These are phyloP conservation scores for Apocynum venetum DNA, from an alignment of 257 asterid species.

Conservation along the genomic window DNA sequence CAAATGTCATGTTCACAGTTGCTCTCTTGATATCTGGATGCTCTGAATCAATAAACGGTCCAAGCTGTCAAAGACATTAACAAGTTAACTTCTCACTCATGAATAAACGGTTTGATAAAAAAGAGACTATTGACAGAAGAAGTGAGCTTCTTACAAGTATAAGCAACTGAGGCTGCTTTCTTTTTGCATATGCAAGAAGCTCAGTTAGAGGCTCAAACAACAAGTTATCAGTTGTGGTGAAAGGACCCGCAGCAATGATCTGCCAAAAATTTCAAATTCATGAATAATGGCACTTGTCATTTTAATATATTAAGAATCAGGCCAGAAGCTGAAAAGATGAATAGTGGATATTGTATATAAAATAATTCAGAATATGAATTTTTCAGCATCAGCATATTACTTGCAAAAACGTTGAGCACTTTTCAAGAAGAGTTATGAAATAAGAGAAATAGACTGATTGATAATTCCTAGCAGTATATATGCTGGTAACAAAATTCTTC, in stretches of 20 bases:
- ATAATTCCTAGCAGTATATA: background rate
- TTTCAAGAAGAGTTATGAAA: background rate
- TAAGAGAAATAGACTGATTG: background rate
- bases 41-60: slow-evolving; percentile 92
- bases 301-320: background rate
- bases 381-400: no score
- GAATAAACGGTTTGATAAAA: slow-evolving; percentile 13
- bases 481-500: background rate
- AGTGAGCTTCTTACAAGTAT: slow-evolving; percentile 51
- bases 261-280: slow-evolving; percentile 29
- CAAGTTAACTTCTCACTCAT: slow-evolving; percentile 19
- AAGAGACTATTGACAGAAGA: slow-evolving; percentile 8
- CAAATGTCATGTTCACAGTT: slow-evolving; percentile 54
- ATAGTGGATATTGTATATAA: no score
- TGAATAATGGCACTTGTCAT: background rate
- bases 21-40: slow-evolving; percentile 84
- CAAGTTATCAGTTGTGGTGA: slow-evolving; percentile 78
- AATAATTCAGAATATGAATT: no score
- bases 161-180: slow-evolving; percentile 93
- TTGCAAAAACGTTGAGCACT: background rate
- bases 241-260: slow-evolving; percentile 98
- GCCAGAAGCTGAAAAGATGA: background rate
- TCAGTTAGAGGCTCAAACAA: slow-evolving; percentile 84
- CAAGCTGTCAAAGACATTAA: slow-evolving; percentile 56
- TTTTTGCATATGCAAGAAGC: slow-evolving; percentile 79